Base-by-base conservation (phyloP, 2,329 filamentous ascomycete species). In the Aspergillus unguis region DNA sequence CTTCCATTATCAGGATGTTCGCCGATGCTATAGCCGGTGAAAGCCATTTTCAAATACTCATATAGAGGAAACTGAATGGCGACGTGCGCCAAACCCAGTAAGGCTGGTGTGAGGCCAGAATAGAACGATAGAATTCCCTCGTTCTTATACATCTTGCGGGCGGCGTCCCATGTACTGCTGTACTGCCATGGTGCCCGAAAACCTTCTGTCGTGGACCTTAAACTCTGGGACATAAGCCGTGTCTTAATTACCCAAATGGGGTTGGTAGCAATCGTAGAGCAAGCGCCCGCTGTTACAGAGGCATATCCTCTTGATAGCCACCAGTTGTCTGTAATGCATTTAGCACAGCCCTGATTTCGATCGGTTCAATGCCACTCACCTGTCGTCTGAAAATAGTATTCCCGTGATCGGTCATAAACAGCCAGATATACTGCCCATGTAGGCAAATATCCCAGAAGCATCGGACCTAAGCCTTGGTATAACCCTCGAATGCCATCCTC, bases 181-280 rank as follows among this genome's bases (percentile, higher is more conserved):
- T 99, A 99, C 68, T 96, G 88, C 90, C 92, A 97, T 71, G 77
- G 66, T 67, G 77, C 67, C 73, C 77, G 70, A 67, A 72, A 67
- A 71, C 77, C 67, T 70, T 80, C 67, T 65, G 74, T 77, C 31
- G 73, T 79, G 58, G 81, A 77, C 56, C 75, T 78, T 35, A 77
- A 71, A 59, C 82, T 85, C 75, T 97, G 94, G 35, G 94, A 96
- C 94, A 97, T 97, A 62, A 99, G 82, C 61, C 94, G 83, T 44
- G 94, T 99, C 75, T 99, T 99, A 76, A 99, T 96, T 35, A 99
- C 94, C 94, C 94, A 99, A 56, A 99, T 99, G 1, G 94, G 94
- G 71, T 97, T 99, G 26, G 94, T 99, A 57, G 87, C 88, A 58
- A 97, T 81, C 3, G 94, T 99, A 61, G 92, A 96, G 75, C 88